phyloP scores from a whole-genome alignment of 2,329 filamentous ascomycete genomes.

The Colletotrichum phormii region DNA sequence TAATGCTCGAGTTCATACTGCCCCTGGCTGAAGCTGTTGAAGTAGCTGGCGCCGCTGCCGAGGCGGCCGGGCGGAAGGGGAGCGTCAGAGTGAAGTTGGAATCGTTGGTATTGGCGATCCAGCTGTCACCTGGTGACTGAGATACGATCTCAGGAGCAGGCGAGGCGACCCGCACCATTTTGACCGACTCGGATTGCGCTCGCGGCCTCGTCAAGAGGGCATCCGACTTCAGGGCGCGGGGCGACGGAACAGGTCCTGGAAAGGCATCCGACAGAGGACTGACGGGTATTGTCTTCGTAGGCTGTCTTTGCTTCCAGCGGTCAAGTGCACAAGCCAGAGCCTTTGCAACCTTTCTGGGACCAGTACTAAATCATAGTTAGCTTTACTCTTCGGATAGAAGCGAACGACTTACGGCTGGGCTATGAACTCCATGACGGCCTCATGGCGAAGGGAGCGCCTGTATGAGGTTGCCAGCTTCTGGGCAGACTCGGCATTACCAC shows the following conservation, averaged over 20 bases:
- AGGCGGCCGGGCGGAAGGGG: conserved; percentile 20
- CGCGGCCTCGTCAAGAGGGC: neutral
- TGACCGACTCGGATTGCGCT: conserved; percentile 30
- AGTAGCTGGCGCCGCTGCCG: neutral
- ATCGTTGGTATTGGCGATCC: conserved; percentile 1
- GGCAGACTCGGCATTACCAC: conserved; percentile 36
- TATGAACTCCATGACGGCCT: conserved; percentile 38
- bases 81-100: conserved; percentile 30
- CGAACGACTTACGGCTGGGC: conserved; percentile 38
- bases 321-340: conserved; percentile 33
- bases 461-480: conserved; percentile 34
- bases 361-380: conserved; percentile 16
- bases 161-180: conserved; percentile 3
- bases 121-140: conserved; percentile 8
- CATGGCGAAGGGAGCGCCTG: conserved; percentile 10
- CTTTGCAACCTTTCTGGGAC: conserved; percentile 39
- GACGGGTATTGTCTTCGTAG: neutral
- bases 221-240: neutral
- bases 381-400: neutral
- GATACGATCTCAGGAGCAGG: neutral
- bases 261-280: conserved; percentile 15
- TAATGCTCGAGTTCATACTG: neutral
- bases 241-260: neutral
- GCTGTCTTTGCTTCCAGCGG: conserved; percentile 33
- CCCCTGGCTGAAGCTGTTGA: conserved; percentile 3